Base-by-base conservation (phyloP, 768 basidiomycete genomes). In the Hebeloma cylindrosporum region DNA sequence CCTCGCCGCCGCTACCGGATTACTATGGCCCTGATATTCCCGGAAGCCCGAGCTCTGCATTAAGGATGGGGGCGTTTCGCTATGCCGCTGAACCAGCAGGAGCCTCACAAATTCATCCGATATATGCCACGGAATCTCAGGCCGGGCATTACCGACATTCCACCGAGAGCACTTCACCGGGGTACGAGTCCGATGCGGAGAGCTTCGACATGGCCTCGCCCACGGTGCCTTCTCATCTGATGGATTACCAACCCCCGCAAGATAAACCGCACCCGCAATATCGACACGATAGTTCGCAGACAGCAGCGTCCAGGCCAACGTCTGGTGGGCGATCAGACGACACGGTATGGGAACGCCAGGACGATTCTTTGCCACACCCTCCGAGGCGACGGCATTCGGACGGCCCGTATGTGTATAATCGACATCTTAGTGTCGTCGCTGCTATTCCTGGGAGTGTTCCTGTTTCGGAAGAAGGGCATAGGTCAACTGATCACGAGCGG, bases 111-210 rank as follows among this genome's bases (percentile, higher is more conserved):
- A 44, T 38, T 8, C 37, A 46, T 28, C 45, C 23, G 20, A 28
- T 49, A 9, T 43, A 44, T 7, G n/a, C 28, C 20, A 50, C 47
- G 7, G 40, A 40, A 17, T 48, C 50, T 18, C 52, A 13, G 28
- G 52, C 31, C 52, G 60, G 23, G 27, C 34, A 20, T 50, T 44
- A 39, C 40, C 50, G 39, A 7, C 57, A 47, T 17, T 59, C 57
- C 11, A 61, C 62, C 21, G 67, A 65, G 29, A 61, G 61, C 26
- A 53, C 66, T 25, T 68, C 65, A 0, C 67, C 71, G 7, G 66
- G 65, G n/a, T 70, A 71, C 39, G 72, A 77, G 29, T 56, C 57
- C 3, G 73, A 71, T 35, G 58, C 59, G 26, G 68, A 65, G 34
- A 65, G 60, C 38, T 50, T 54, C 34, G 56, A 55, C 25, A 53